These are phyloP conservation scores for Eucommia ulmoides DNA, from an alignment of 257 asterid genomes.

Conservation along the genomic window DNA sequence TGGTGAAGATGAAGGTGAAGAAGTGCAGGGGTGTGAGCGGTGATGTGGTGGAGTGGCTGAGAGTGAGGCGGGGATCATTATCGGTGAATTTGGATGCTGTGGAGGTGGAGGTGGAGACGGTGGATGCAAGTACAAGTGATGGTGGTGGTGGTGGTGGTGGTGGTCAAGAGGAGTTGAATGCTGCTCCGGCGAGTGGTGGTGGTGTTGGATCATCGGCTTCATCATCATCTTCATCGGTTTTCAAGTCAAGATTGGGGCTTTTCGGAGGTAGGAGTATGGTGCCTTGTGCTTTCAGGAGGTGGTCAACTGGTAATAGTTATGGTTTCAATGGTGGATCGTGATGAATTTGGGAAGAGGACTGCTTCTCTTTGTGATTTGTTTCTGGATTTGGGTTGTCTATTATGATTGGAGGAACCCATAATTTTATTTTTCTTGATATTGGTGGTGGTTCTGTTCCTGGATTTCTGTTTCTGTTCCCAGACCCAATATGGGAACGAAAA, in stretches of 20 bases:
- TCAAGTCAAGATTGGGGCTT: slow-evolving; percentile 35
- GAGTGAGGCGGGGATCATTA: slow-evolving; percentile 48
- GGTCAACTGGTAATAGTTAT: slow-evolving; percentile 35
- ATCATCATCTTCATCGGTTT: slow-evolving; percentile 15
- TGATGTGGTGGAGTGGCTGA: slow-evolving; percentile 49
- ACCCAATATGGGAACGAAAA: too few species aligned
- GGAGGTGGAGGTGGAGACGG: slow-evolving; percentile 41
- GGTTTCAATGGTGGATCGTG: slow-evolving; percentile 24
- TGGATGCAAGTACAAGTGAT: slow-evolving; percentile 42
- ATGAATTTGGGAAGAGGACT: too few species aligned
- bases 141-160: slow-evolving; percentile 42
- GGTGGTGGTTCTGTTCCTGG: too few species aligned
- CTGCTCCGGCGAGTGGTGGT: slow-evolving; percentile 22
- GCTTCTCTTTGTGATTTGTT: too few species aligned
- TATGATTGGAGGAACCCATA: too few species aligned
- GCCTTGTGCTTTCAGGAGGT: slow-evolving; percentile 53
- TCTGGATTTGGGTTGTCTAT: too few species aligned
- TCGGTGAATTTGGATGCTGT: slow-evolving; percentile 63
- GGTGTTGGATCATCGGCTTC: slow-evolving; percentile 28
- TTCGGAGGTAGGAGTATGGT: slow-evolving; percentile 45
- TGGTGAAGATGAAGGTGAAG: slow-evolving; percentile 75
- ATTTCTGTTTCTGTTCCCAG: too few species aligned
- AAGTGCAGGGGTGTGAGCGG: slow-evolving; percentile 66
- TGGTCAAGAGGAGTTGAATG: slow-evolving; percentile 30
- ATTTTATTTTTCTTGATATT: too few species aligned